These are phyloP conservation scores for Neoboletus magnificus DNA, from an alignment of 768 basidiomycete species.

Conservation along the genomic window DNA sequence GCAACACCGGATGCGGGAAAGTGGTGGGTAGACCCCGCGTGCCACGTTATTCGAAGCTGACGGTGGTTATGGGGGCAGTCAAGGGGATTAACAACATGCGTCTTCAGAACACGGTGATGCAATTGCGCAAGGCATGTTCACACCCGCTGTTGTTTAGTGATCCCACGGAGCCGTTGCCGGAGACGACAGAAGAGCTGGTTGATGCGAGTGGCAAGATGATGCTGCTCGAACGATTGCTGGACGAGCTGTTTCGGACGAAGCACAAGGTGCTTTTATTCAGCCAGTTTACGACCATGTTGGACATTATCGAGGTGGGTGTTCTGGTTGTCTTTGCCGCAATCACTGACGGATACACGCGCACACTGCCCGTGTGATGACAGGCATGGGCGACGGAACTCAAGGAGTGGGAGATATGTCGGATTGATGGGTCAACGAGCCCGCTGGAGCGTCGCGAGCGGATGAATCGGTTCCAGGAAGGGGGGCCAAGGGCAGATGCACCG, in stretches of 20 bases:
- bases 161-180: conserved; percentile 28
- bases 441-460: conserved; percentile 81
- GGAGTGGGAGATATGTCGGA: conserved; percentile 80
- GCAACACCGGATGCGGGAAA: conserved; percentile 56
- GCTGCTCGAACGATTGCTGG: conserved; percentile 83
- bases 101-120: conserved; percentile 95
- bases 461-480: conserved; percentile 75
- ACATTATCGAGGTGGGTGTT: conserved; percentile 81
- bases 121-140: conserved; percentile 92
- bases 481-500: conserved; percentile 59
- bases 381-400: conserved; percentile 85
- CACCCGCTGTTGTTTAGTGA: conserved; percentile 86
- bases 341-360: not conserved
- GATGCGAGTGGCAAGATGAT: conserved; percentile 97
- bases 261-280: conserved; percentile 89
- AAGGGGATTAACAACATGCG: conserved; percentile 90
- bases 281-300: conserved; percentile 95
- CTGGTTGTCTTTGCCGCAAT: not conserved
- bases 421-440: conserved; percentile 87
- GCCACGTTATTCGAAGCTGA: not conserved
- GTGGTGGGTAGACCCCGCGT: conserved; percentile 45
- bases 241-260: conserved; percentile 69
- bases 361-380: not conserved
- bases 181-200: conserved; percentile 77
- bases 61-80: conserved; percentile 40